phyloP scores from a whole-genome alignment of 306 rosid species.

The Sphenostylis stenocarpa region DNA sequence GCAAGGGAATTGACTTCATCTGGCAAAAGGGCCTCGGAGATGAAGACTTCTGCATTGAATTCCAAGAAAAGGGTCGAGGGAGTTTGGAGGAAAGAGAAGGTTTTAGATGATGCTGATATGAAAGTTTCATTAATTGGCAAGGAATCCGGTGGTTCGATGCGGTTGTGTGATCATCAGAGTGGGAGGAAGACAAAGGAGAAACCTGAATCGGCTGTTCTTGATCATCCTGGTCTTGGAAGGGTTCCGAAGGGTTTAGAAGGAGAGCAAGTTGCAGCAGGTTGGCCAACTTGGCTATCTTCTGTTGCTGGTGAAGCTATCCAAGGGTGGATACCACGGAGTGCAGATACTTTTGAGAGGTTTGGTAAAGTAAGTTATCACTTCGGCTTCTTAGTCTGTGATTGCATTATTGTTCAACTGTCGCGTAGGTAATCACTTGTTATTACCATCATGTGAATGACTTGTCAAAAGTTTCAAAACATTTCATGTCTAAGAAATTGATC shows the following conservation, averaged over 20 bases:
- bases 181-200: conserved; percentile 51
- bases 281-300: conserved; percentile 93
- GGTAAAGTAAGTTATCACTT: conserved; percentile 57
- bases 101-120: conserved; percentile 41
- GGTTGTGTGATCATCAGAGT: conserved; percentile 45
- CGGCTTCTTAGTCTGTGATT: conserved; percentile 18
- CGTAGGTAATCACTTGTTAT: neutral
- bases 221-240: conserved; percentile 57
- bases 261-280: conserved; percentile 94
- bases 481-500: neutral
- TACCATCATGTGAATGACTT: conserved; percentile 6
- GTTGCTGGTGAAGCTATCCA: conserved; percentile 83
- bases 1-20: conserved; percentile 44
- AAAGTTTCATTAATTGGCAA: conserved; percentile 53
- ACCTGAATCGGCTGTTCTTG: conserved; percentile 34
- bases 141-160: conserved; percentile 47
- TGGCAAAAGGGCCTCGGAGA: conserved; percentile 38
- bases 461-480: neutral
- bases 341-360: conserved; percentile 75
- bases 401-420: neutral
- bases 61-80: conserved; percentile 57
- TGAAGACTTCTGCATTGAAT: conserved; percentile 30
- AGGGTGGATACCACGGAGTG: conserved; percentile 87
- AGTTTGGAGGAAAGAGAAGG: conserved; percentile 43
- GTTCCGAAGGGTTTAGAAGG: conserved; percentile 63